Evolutionary conservation across 352 stramenopile genomes (phyloP).

Genomic region (Globisporangium viniferum): DNA sequence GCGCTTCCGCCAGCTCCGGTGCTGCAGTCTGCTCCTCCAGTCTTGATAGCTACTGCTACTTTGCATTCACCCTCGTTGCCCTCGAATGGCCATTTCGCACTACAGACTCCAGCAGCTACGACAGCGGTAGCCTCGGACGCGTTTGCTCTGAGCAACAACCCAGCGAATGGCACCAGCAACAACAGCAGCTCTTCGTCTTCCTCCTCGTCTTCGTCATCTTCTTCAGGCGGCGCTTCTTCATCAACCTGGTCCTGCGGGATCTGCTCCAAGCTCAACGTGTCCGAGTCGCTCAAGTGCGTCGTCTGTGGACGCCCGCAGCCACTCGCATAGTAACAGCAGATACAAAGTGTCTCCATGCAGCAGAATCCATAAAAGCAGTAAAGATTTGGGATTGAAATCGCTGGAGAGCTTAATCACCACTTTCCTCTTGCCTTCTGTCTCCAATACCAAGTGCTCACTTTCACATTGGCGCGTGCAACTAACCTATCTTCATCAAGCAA

Average conservation of each 20-base stretch:
- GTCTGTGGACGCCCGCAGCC: conserved; percentile 65
- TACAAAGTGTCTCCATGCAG: not conserved
- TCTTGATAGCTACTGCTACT: not conserved
- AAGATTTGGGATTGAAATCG: not conserved
- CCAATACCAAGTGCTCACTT: not conserved
- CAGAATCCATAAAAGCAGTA: conserved; percentile 2
- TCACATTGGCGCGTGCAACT: not conserved
- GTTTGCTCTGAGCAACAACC: not conserved
- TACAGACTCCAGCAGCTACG: conserved; percentile 5
- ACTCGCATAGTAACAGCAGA: not conserved
- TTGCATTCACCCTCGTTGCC: not conserved
- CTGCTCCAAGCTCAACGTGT: conserved; percentile 66
- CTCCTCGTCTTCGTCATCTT: not conserved
- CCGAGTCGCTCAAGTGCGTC: conserved; percentile 47
- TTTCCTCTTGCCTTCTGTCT: not conserved
- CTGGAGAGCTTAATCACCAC: not conserved
- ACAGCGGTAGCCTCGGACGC: not conserved
- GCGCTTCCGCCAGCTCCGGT: not conserved
- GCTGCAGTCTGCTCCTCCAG: not conserved
- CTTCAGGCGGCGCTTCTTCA: not conserved
- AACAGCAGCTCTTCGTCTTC: not conserved
- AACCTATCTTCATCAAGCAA: not conserved
- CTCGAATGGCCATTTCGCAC: not conserved
- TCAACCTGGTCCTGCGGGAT: conserved; percentile 61
- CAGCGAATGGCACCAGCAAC: not conserved